Evolutionary conservation across 371 early-diverging fungal species (phyloP).

Genomic region (Mortierella sp.): DNA sequence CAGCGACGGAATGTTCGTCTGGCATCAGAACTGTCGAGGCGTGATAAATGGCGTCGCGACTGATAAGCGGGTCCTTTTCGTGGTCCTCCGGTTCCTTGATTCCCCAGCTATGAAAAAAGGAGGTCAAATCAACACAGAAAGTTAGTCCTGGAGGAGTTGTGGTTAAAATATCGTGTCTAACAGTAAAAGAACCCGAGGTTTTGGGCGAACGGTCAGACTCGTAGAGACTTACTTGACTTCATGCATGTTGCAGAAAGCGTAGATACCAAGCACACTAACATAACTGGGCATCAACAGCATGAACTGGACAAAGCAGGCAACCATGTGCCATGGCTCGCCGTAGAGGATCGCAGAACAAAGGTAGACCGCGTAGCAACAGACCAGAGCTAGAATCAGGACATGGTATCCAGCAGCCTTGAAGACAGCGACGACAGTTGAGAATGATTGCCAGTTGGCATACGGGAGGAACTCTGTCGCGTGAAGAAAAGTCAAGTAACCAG

Average conservation of each 20-base stretch:
- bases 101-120: slow-evolving; percentile 80
- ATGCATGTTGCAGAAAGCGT: slow-evolving; percentile 75
- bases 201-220: neutral
- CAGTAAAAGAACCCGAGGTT: neutral
- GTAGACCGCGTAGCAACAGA: slow-evolving; percentile 81
- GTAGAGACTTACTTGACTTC: slow-evolving; percentile 65
- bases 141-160: neutral
- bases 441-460: slow-evolving; percentile 43
- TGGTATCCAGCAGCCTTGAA: slow-evolving; percentile 57
- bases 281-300: slow-evolving; percentile 86
- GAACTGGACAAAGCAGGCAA: slow-evolving; percentile 91
- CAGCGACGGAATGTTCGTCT: slow-evolving; percentile 74
- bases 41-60: slow-evolving; percentile 48
- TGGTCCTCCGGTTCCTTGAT: slow-evolving; percentile 77
- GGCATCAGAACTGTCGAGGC: slow-evolving; percentile 82
- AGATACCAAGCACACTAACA: slow-evolving; percentile 84
- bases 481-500: slow-evolving; percentile 64
- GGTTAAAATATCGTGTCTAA: too few relatives aligned
- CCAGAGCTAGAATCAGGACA: slow-evolving; percentile 48
- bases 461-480: slow-evolving; percentile 50
- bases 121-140: neutral
- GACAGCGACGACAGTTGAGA: slow-evolving; percentile 43
- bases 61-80: slow-evolving; percentile 51
- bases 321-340: slow-evolving; percentile 94
- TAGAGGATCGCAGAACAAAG: slow-evolving; percentile 80